phyloP scores from a whole-genome alignment of 1,139 yeast genomes.

The Suhomyces kunorum region DNA sequence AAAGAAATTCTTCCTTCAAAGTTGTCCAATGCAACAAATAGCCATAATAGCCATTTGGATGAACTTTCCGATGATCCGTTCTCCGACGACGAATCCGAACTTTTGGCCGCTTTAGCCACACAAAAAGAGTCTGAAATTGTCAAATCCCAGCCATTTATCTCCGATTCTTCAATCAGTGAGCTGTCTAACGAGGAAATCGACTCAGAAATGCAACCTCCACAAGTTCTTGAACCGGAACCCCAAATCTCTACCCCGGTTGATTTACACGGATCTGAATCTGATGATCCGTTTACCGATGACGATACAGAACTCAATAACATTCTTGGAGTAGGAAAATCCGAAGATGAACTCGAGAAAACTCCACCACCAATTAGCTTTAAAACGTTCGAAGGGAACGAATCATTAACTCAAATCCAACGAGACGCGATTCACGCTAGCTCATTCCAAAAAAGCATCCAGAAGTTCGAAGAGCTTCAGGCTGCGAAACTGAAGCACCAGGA shows the following conservation, averaged over 20 bases:
- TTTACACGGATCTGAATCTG: conserved; percentile 14
- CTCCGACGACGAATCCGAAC: conserved; percentile 38
- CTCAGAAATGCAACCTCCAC: no score
- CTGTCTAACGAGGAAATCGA: background rate
- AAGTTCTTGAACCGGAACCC: background rate
- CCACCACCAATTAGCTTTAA: background rate
- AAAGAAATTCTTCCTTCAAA: no score
- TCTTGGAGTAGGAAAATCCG: background rate
- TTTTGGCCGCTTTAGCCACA: conserved; percentile 14
- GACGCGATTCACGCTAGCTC: conserved; percentile 29
- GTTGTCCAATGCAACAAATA: no score
- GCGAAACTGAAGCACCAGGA: conserved; percentile 13
- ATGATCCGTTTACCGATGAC: conserved; percentile 36
- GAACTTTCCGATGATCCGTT: conserved; percentile 29
- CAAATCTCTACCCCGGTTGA: background rate
- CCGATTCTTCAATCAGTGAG: background rate
- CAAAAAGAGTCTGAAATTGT: conserved; percentile 1
- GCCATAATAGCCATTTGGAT: background rate
- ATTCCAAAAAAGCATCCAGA: conserved; percentile 32
- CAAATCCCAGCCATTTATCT: background rate
- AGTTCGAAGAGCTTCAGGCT: conserved; percentile 23
- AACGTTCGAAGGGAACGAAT: conserved; percentile 1
- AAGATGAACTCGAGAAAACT: background rate
- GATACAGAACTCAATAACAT: conserved; percentile 18
- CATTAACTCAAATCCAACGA: conserved; percentile 9